A percentile compares a stretch with the other conserved stretches of the same genome.
Evolutionary conservation across 202 grass and related monocot genomes (phyloP).

Genomic region (Panicum virgatum): DNA sequence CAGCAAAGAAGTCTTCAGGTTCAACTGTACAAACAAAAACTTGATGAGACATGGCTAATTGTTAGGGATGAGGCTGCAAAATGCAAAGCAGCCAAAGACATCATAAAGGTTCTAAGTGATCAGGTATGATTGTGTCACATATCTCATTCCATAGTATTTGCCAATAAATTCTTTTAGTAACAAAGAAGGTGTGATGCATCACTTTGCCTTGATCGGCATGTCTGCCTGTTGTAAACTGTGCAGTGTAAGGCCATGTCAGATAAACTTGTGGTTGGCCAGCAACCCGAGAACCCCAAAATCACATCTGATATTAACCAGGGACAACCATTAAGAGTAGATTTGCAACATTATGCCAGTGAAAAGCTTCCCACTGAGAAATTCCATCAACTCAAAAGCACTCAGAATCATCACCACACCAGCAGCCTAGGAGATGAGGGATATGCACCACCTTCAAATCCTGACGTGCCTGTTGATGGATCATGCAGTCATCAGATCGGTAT

Average conservation of each 20-base stretch:
- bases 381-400: slow-evolving; percentile 21
- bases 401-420: background rate
- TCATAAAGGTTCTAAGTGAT: slow-evolving; percentile 77
- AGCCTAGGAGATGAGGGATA: background rate
- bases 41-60: slow-evolving; percentile 82
- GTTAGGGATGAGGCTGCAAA: slow-evolving; percentile 89
- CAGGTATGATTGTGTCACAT: slow-evolving; percentile 48
- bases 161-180: background rate
- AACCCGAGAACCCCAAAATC: slow-evolving; percentile 21
- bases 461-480: slow-evolving; percentile 13
- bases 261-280: slow-evolving; percentile 44
- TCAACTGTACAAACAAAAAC: slow-evolving; percentile 73
- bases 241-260: slow-evolving; percentile 78
- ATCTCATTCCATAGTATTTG: background rate
- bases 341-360: slow-evolving; percentile 1
- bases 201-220: background rate
- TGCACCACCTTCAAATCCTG: slow-evolving; percentile 3
- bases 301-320: slow-evolving; percentile 2
- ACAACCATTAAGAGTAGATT: slow-evolving; percentile 15
- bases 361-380: slow-evolving; percentile 5
- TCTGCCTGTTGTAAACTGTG: slow-evolving; percentile 25
- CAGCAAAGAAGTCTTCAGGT: slow-evolving; percentile 58
- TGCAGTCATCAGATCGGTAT: slow-evolving; percentile 21
- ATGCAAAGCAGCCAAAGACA: slow-evolving; percentile 74
- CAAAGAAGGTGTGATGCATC: background rate